Evolutionary conservation across 2,329 filamentous ascomycete genomes (phyloP).

Genomic region (Beauveria caledonica): DNA sequence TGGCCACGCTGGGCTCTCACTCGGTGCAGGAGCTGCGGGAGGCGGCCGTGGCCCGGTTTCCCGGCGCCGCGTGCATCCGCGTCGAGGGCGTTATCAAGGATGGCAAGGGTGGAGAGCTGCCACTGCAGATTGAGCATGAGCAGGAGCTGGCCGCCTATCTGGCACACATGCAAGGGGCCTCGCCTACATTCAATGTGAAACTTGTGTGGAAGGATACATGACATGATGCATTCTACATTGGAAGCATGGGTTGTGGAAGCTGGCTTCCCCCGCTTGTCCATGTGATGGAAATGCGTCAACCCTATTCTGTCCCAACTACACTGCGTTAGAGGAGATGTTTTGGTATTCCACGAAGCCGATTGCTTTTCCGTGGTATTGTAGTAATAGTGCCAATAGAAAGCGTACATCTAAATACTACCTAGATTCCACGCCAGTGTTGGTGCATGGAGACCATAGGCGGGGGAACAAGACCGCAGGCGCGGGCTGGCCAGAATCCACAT

Average conservation of each 20-base stretch:
- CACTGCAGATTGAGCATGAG: conserved; percentile 59
- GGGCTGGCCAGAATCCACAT: neutral
- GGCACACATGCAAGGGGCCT: conserved; percentile 45
- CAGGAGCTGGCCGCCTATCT: conserved; percentile 67
- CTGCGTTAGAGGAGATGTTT: neutral
- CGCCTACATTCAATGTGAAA: conserved; percentile 37
- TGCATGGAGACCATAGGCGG: neutral
- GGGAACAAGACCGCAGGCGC: neutral
- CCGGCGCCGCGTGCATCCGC: conserved; percentile 47
- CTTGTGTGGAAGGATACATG: conserved; percentile 24
- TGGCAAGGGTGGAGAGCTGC: conserved; percentile 50
- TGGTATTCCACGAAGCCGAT: neutral
- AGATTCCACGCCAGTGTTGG: neutral
- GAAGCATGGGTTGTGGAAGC: neutral
- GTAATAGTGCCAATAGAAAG: neutral
- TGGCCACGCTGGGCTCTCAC: conserved; percentile 50
- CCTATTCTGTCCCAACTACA: neutral
- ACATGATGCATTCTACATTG: neutral
- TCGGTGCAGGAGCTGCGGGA: conserved; percentile 56
- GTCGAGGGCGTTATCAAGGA: conserved; percentile 61
- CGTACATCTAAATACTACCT: neutral
- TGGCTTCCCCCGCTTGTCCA: neutral
- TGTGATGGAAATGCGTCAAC: neutral
- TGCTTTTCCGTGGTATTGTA: neutral
- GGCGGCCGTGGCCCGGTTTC: conserved; percentile 53